Percentiles rank a stretch among this genome's conserved stretches.
Conservation (phyloP, 108 stramenopile species). For the Mediolabrus comicus region DNA sequence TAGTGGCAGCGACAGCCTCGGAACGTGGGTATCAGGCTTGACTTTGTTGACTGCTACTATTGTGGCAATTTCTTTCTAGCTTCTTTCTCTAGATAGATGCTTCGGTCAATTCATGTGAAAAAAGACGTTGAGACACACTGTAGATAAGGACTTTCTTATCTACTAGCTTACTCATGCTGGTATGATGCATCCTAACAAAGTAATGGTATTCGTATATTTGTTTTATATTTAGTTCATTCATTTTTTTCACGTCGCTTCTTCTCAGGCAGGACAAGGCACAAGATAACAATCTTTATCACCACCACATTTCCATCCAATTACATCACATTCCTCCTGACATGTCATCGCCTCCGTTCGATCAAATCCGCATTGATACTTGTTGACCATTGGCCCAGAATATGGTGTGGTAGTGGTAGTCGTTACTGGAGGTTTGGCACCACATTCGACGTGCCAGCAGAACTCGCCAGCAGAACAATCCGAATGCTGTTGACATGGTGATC, state of each 20-base stretch:
- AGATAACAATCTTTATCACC: slow-evolving; percentile 21
- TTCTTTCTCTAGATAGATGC: no score
- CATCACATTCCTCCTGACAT: slow-evolving; percentile 22
- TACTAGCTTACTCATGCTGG: no score
- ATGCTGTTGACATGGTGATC: slow-evolving; percentile 5
- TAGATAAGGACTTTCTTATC: no score
- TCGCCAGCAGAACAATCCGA: slow-evolving; percentile 16
- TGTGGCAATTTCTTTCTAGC: no score
- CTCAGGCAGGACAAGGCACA: slow-evolving; percentile 13
- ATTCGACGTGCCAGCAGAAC: slow-evolving; percentile 25
- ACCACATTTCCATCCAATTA: slow-evolving; percentile 6
- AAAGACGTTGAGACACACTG: no score
- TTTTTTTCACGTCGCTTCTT: neutral
- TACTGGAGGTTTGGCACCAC: neutral
- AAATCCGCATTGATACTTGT: slow-evolving; percentile 21
- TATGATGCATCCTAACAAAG: no score
- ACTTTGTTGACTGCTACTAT: no score
- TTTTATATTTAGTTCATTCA: no score
- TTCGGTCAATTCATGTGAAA: no score
- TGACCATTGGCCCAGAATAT: neutral
- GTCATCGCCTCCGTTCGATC: slow-evolving; percentile 14
- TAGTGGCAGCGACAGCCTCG: no score
- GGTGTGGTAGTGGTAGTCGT: neutral
- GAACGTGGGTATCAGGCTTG: no score
- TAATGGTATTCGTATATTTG: no score